Conservation (phyloP, 441 rosid genomes). For the Theobroma grandiflorum region DNA sequence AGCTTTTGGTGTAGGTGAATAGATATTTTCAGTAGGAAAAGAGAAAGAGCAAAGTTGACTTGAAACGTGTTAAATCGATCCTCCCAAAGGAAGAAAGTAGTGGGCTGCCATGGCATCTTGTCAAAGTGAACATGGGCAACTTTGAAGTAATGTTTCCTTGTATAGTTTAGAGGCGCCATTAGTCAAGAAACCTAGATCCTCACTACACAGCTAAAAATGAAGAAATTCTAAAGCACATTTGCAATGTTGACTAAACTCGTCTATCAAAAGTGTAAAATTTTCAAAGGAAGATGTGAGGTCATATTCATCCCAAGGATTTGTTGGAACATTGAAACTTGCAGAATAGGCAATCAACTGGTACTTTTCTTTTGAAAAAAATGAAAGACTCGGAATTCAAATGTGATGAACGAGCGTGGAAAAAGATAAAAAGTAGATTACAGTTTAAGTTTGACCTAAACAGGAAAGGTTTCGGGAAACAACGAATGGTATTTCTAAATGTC, state of each 20-base stretch:
- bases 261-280: background rate
- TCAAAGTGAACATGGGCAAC: background rate
- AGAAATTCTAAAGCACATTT: conserved; percentile 10
- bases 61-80: background rate
- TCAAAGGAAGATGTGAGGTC: background rate
- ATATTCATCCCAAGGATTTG: background rate
- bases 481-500: background rate
- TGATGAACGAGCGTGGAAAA: background rate
- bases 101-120: background rate
- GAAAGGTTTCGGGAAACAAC: background rate
- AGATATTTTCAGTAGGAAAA: conserved; percentile 2
- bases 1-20: conserved; percentile 10
- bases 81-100: background rate
- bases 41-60: background rate
- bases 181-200: background rate
- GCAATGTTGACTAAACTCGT: background rate
- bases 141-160: background rate
- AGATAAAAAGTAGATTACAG: background rate
- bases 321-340: background rate
- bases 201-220: background rate
- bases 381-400: background rate
- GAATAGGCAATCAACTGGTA: background rate
- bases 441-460: conserved; percentile 8
- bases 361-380: background rate
- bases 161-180: background rate